These are phyloP conservation scores for Citrus maxima DNA, from an alignment of 345 rosid species.

Conservation along the genomic window DNA sequence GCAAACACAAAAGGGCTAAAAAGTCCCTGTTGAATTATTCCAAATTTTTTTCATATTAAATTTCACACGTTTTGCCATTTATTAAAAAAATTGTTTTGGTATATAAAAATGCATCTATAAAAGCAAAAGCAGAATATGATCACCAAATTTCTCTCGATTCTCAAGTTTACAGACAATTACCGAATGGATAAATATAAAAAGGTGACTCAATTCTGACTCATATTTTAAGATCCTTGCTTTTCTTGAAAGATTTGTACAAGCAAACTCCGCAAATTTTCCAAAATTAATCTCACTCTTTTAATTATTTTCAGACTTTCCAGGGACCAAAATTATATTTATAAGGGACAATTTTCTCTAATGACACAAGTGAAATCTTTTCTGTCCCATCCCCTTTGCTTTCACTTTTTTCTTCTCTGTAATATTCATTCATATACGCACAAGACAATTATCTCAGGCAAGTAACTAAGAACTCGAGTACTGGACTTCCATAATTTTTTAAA, in stretches of 20 bases:
- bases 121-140: not conserved
- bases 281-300: not conserved
- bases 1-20: not conserved
- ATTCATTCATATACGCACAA: not conserved
- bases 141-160: not conserved
- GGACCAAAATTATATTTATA: not conserved
- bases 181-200: no score
- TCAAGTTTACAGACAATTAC: no score
- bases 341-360: slow-evolving; percentile 6
- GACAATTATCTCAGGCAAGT: slow-evolving; percentile 13
- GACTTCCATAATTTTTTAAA: not conserved
- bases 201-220: not conserved
- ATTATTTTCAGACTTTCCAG: not conserved
- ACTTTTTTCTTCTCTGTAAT: not conserved
- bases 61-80: not conserved
- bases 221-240: not conserved
- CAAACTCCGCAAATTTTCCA: not conserved
- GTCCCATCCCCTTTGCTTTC: not conserved
- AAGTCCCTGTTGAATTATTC: not conserved
- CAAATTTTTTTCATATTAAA: not conserved
- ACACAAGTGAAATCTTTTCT: slow-evolving; percentile 15
- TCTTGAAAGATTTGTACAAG: not conserved
- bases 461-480: slow-evolving; percentile 6
- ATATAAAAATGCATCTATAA: not conserved
- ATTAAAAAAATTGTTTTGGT: not conserved